Base-by-base conservation (phyloP, 2,329 filamentous ascomycete species). In the Thermochaetoides dissita region DNA sequence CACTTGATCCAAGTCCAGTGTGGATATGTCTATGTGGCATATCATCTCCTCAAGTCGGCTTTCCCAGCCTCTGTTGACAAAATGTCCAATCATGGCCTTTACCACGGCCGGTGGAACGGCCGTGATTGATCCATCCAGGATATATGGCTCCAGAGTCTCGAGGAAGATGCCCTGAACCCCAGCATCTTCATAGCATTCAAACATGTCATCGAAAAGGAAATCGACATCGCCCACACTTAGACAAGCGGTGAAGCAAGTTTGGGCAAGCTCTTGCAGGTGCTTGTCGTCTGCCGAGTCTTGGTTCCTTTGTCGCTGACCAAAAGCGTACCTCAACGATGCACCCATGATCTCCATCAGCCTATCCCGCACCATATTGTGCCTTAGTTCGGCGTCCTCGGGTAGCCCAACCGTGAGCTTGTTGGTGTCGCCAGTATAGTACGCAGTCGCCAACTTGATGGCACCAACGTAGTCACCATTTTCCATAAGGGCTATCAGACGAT, bases 391-490 rank as follows among this genome's bases (percentile, higher is more conserved):
- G 55, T 95, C 84, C 57, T 95, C 88, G 0, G 93, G 89, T 8
- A 98, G 66, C 0, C 91, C 91, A 42, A 98, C 84, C 0, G 91
- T 96, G 39, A 96, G 72, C 59, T 91, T 95, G 59, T 95, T 86
- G n/a, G 85, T 77, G 55, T 87, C 79, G 24, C 91, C 91, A 7
- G 78, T 81, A 57, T 94, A 96, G 61, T 96, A 98, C 1, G 82
- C 83, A 1, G 87, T 94, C 8, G 89, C 93, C 45, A 98, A 70
- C 49, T 81, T 75, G 46, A 98, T 94, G 2, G 91, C 88, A 9
- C 79, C 83, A 49, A 98, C 83, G 55, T 94, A 94, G 60, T 96
- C 87, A n/a, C 91, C 91, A 43, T 87, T 77, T 58, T 96, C 88
- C 84, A 98, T 95, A 52, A 96, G 69, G 0, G 89, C 88, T 50